Base-by-base conservation (phyloP, 2,329 filamentous ascomycete genomes). In the Helminthosporium solani region DNA sequence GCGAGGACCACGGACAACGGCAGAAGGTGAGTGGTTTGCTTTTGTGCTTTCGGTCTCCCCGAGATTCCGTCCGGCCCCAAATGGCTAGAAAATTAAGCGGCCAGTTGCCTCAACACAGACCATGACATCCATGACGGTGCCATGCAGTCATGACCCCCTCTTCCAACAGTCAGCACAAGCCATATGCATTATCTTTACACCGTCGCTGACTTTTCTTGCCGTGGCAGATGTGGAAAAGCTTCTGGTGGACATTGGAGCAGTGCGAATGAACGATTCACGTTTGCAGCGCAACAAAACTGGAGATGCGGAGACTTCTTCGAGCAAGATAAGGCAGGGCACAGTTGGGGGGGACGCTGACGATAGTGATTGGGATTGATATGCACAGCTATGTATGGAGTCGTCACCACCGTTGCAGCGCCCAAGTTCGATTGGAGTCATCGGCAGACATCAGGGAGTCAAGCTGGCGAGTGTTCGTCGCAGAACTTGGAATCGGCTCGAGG, bases 161-260 rank as follows among this genome's bases (percentile, higher is more conserved):
- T 36, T 8, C 6, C 7, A 14, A 33, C 19, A 18, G 33, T 19
- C 19, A 25, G 33, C 33, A 16, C 33, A 19, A 18, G 19, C 15
- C 3, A 35, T 35, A 19, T 35, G 33, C 15, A 35, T 19, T 9
- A 5, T 19, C 11, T 19, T 5, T 18, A 9, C 15, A 18, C 15
- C 19, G n/a, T 41, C 43, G 39, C 48, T 49, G 34, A 54, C 45
- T 48, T 39, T 37, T 28, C 46, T 49, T 40, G 46, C 45, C 40
- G 28, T 27, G 7, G 44, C 56, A 71, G 85, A 95, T 64, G 74
- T 97, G 49, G 90, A 97, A 67, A 82, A 85, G 56, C 68, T 97
- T 33, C 75, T 99, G 30, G 80, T 96, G 2, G 86, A 90, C 38
- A 77, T 95, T 30, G 90, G 90, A 2, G 92, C 90, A 1, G 76